Percentiles rank a stretch among this genome's conserved stretches.
These are phyloP conservation scores for Mallotus repandus DNA, from an alignment of 441 rosid genomes.

Conservation along the genomic window DNA sequence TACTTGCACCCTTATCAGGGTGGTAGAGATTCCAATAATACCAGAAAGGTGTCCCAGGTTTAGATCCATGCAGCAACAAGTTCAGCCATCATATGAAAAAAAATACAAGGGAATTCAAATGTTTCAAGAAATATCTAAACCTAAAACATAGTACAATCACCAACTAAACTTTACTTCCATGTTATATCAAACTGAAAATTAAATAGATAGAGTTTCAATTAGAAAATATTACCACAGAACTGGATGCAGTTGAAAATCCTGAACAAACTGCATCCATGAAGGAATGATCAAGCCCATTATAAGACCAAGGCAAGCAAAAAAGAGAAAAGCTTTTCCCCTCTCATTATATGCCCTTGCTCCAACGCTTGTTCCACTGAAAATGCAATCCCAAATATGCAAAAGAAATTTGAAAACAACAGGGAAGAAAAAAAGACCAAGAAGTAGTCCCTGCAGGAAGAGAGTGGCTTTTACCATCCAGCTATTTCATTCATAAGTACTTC, in stretches of 20 bases:
- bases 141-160: not conserved
- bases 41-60: slow-evolving; percentile 4
- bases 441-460: slow-evolving; percentile 59
- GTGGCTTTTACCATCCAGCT: slow-evolving; percentile 22
- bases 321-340: slow-evolving; percentile 48
- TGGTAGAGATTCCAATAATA: not conserved
- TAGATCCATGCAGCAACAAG: not conserved
- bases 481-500: slow-evolving; percentile 21
- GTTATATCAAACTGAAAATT: not conserved
- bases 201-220: not conserved
- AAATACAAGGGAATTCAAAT: not conserved
- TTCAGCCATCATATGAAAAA: not conserved
- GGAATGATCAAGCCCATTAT: slow-evolving; percentile 52
- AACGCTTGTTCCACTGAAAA: slow-evolving; percentile 23
- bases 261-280: slow-evolving; percentile 85
- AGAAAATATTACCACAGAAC: slow-evolving; percentile 56
- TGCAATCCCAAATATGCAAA: slow-evolving; percentile 35
- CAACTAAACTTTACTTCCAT: not conserved
- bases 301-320: slow-evolving; percentile 54
- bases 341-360: slow-evolving; percentile 40
- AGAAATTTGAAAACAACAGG: slow-evolving; percentile 55
- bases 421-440: slow-evolving; percentile 76
- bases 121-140: not conserved
- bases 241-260: slow-evolving; percentile 73
- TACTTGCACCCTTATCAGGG: slow-evolving; percentile 1